These are phyloP conservation scores for Salix arbutifolia DNA, from an alignment of 345 rosid species.

Conservation along the genomic window DNA sequence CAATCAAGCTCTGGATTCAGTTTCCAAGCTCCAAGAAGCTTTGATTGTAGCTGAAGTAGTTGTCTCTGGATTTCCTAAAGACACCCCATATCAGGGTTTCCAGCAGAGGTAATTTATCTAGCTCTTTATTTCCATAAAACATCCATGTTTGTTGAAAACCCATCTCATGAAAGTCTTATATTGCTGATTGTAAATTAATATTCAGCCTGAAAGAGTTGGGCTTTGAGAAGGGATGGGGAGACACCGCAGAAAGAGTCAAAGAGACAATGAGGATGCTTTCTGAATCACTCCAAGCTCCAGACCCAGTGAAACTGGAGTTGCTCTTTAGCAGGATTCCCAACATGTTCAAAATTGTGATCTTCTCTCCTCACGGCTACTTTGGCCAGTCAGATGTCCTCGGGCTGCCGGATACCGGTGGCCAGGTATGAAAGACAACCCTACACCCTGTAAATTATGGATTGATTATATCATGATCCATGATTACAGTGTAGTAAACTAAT, in stretches of 20 bases:
- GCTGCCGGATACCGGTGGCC: slow-evolving; percentile 94
- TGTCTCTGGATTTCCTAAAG: slow-evolving; percentile 47
- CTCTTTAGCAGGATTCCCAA: slow-evolving; percentile 71
- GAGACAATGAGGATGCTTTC: slow-evolving; percentile 52
- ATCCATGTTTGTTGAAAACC: neutral
- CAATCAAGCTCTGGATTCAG: slow-evolving; percentile 52
- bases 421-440: slow-evolving; percentile 30
- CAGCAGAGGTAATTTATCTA: slow-evolving; percentile 47
- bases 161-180: neutral
- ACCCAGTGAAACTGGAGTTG: slow-evolving; percentile 46
- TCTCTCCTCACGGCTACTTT: slow-evolving; percentile 89
- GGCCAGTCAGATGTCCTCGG: slow-evolving; percentile 92
- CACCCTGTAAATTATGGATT: neutral
- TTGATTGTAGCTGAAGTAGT: slow-evolving; percentile 44
- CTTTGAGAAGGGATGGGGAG: slow-evolving; percentile 66
- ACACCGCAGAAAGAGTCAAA: slow-evolving; percentile 41
- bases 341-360: slow-evolving; percentile 73
- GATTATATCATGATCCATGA: neutral
- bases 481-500: neutral
- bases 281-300: slow-evolving; percentile 51
- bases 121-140: neutral
- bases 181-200: neutral
- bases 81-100: slow-evolving; percentile 56
- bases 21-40: slow-evolving; percentile 59
- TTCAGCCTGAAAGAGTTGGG: slow-evolving; percentile 49